phyloP scores from a whole-genome alignment of 2,329 filamentous ascomycete species.

The Ophidiomyces ophidiicola region DNA sequence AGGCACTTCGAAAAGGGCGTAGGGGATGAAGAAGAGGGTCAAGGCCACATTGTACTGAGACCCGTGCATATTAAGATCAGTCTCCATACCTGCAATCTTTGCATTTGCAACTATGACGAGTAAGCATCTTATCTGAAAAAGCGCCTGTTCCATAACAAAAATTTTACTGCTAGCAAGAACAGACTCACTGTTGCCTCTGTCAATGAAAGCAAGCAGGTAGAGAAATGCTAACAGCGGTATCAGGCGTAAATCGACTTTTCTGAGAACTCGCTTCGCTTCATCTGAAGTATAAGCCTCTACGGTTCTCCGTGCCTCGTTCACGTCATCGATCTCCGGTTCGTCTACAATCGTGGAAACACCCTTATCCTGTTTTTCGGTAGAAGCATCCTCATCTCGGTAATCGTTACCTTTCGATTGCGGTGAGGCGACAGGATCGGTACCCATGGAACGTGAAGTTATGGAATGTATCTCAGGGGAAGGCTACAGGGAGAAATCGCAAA shows the following conservation, averaged over 20 bases:
- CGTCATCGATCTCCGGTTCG: slow-evolving; percentile 9
- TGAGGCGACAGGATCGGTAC: neutral
- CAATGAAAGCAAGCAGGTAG: slow-evolving; percentile 65
- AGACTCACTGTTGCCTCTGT: slow-evolving; percentile 37
- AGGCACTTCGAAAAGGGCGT: slow-evolving; percentile 32
- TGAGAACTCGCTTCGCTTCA: slow-evolving; percentile 20
- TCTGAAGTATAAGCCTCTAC: slow-evolving; percentile 12
- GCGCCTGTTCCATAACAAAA: too few relatives aligned
- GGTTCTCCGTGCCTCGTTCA: slow-evolving; percentile 7
- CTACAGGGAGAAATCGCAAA: neutral
- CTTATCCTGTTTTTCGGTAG: neutral
- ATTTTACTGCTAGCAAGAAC: too few relatives aligned
- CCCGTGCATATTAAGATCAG: slow-evolving; percentile 23
- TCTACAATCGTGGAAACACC: slow-evolving; percentile 1
- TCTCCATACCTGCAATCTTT: slow-evolving; percentile 23
- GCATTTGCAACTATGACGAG: slow-evolving; percentile 26
- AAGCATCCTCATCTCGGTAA: neutral
- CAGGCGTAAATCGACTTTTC: slow-evolving; percentile 32
- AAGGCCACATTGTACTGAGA: slow-evolving; percentile 31
- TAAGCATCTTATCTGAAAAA: neutral
- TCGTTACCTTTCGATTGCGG: slow-evolving; percentile 2
- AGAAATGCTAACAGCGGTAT: slow-evolving; percentile 32
- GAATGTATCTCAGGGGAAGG: neutral
- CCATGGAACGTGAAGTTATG: neutral
- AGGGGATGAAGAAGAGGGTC: slow-evolving; percentile 30